These are phyloP conservation scores for Lentinula lateritia DNA, from an alignment of 768 basidiomycete species.

Conservation along the genomic window DNA sequence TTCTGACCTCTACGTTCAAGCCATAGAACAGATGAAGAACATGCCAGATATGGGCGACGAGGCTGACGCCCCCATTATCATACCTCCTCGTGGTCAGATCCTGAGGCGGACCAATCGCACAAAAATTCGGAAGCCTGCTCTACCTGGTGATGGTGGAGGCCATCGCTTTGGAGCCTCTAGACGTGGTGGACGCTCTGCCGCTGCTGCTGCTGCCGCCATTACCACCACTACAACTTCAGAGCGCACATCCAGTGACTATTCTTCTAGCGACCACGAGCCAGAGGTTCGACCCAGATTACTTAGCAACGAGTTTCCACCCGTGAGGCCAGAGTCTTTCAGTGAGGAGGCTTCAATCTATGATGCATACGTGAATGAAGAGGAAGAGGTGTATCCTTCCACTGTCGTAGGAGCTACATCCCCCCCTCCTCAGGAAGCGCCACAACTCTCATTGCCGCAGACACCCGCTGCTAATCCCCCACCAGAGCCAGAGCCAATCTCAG, in stretches of 20 bases:
- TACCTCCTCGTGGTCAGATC: slow-evolving; percentile 83
- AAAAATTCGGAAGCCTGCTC: slow-evolving; percentile 84
- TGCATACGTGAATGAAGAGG: slow-evolving; percentile 64
- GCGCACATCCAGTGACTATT: slow-evolving; percentile 66
- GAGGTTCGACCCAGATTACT: slow-evolving; percentile 33
- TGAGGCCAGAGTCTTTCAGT: slow-evolving; percentile 68
- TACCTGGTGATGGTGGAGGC: slow-evolving; percentile 72
- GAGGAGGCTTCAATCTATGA: slow-evolving; percentile 84
- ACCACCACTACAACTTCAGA: slow-evolving; percentile 30
- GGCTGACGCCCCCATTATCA: slow-evolving; percentile 86
- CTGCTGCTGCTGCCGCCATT: slow-evolving; percentile 27
- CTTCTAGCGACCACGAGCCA: slow-evolving; percentile 66
- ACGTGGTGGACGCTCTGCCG: slow-evolving; percentile 19
- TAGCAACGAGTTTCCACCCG: slow-evolving; percentile 40
- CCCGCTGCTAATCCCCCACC: slow-evolving; percentile 19
- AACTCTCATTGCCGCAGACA: slow-evolving; percentile 20
- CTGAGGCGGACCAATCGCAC: slow-evolving; percentile 90
- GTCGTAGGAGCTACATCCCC: slow-evolving; percentile 26
- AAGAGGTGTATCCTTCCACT: slow-evolving; percentile 30
- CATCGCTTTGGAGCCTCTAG: slow-evolving; percentile 69
- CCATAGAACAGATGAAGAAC: slow-evolving; percentile 63
- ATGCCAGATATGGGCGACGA: slow-evolving; percentile 70
- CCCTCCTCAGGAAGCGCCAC: slow-evolving; percentile 12
- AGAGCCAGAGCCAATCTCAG: not conserved
- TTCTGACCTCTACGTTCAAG: slow-evolving; percentile 26